phyloP scores from a whole-genome alignment of 441 rosid genomes.

The Gossypium aridum region DNA sequence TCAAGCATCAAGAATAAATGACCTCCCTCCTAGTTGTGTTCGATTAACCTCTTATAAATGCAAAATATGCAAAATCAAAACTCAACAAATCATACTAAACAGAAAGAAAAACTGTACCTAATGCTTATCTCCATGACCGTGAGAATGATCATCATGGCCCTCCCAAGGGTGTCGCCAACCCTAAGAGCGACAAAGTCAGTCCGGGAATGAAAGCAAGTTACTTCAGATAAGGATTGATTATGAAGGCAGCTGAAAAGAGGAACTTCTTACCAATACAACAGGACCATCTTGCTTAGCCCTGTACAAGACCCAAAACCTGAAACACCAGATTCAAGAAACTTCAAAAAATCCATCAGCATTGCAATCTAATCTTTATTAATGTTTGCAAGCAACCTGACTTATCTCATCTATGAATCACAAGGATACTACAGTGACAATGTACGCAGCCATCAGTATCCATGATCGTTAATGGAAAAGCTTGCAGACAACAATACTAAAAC shows the following conservation, averaged over 20 bases:
- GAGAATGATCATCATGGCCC: slow-evolving; percentile 64
- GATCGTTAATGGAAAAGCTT: neutral
- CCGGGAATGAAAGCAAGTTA: neutral
- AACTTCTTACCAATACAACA: slow-evolving; percentile 64
- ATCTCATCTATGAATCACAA: neutral
- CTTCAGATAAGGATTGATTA: neutral
- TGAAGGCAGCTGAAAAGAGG: neutral
- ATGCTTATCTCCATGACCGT: slow-evolving; percentile 46
- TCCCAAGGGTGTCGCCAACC: slow-evolving; percentile 99
- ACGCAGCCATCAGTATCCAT: neutral
- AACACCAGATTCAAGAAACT: slow-evolving; percentile 9
- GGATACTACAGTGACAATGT: neutral
- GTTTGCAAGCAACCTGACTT: neutral
- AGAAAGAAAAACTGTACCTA: slow-evolving; percentile 32
- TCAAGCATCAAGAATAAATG: neutral
- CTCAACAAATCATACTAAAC: neutral
- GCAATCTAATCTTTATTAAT: neutral
- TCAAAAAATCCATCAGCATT: neutral
- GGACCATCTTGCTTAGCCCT: slow-evolving; percentile 97
- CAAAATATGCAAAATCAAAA: neutral
- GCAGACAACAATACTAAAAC: neutral
- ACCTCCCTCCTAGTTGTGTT: neutral
- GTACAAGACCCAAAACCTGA: slow-evolving; percentile 94
- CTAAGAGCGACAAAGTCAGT: slow-evolving; percentile 31
- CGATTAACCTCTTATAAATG: neutral